Percentiles rank a stretch among this genome's conserved stretches.
Conservation (phyloP, 2,329 filamentous ascomycete species). For the Polytolypa hystricis region DNA sequence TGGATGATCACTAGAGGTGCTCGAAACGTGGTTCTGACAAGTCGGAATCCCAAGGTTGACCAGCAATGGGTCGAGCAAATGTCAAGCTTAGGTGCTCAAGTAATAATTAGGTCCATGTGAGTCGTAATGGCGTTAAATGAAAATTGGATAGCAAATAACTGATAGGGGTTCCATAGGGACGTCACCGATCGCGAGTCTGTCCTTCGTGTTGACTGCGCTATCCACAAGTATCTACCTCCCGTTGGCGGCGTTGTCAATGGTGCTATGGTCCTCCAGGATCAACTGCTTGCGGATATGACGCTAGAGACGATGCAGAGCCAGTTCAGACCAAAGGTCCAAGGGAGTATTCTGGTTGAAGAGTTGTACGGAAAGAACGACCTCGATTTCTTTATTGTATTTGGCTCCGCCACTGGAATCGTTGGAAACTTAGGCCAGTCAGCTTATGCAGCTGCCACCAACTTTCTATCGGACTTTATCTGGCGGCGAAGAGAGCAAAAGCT, state of each 20-base stretch:
- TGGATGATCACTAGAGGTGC: no score
- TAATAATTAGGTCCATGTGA: no score
- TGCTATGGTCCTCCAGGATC: slow-evolving; percentile 29
- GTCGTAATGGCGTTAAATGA: no score
- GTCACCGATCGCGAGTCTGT: slow-evolving; percentile 12
- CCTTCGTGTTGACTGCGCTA: slow-evolving; percentile 12
- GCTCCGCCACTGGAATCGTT: slow-evolving; percentile 6
- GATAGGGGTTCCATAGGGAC: no score
- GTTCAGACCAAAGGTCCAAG: slow-evolving; percentile 31
- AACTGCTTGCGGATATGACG: slow-evolving; percentile 22
- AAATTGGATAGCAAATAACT: no score
- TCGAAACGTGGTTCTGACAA: no score
- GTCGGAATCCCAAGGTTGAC: no score
- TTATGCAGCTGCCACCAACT: slow-evolving; percentile 12
- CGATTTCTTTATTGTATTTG: slow-evolving; percentile 16
- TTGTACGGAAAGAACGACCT: slow-evolving; percentile 11
- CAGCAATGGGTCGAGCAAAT: no score
- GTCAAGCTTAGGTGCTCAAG: no score
- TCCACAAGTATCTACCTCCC: slow-evolving; percentile 19
- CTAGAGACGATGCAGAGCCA: slow-evolving; percentile 22
- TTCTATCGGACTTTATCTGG: slow-evolving; percentile 11
- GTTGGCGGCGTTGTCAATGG: slow-evolving; percentile 19
- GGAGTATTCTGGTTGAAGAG: slow-evolving; percentile 17
- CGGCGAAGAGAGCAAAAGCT: no score
- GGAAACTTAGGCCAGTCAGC: slow-evolving; percentile 12